Conservation (phyloP, 2,329 filamentous ascomycete genomes). For the Aureobasidium sp. region DNA sequence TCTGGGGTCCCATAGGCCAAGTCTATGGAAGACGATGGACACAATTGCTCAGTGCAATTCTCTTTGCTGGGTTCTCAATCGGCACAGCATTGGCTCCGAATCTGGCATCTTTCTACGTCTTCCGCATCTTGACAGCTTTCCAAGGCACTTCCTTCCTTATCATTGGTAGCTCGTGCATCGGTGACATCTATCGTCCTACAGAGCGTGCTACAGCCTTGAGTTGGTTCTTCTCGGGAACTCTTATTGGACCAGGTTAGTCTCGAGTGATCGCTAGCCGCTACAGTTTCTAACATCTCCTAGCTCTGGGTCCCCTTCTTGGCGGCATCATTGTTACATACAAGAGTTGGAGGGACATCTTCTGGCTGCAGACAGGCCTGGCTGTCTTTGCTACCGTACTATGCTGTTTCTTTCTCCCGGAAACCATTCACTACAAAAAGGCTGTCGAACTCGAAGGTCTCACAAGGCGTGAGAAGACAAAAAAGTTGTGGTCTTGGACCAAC, state of each 20-base stretch:
- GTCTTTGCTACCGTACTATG: constrained; percentile 53
- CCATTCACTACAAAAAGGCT: constrained; percentile 58
- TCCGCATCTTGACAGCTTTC: constrained; percentile 67
- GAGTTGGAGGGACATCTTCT: constrained; percentile 70
- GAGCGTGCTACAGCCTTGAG: constrained; percentile 66
- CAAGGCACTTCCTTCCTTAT: constrained; percentile 69
- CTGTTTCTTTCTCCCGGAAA: constrained; percentile 64
- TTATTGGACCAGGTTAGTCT: constrained; percentile 53
- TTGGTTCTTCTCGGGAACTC: constrained; percentile 64
- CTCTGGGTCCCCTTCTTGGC: constrained; percentile 62
- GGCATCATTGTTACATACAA: constrained; percentile 70
- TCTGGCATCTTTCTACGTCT: constrained; percentile 63
- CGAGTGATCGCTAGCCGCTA: too few species aligned
- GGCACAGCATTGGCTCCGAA: constrained; percentile 67
- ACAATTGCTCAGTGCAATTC: constrained; percentile 48
- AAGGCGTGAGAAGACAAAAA: constrained; percentile 41
- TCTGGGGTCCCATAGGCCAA: constrained; percentile 63
- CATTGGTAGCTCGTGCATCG: constrained; percentile 63
- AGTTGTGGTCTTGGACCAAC: constrained; percentile 58
- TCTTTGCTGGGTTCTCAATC: constrained; percentile 64
- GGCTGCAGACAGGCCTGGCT: constrained; percentile 64
- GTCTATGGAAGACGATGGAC: constrained; percentile 45
- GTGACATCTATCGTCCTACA: constrained; percentile 48
- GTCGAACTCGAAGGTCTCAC: constrained; percentile 54
- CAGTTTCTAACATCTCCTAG: constrained; percentile 24